Percentiles rank a stretch among this genome's conserved stretches.
phyloP scores from a whole-genome alignment of 2,329 filamentous ascomycete genomes.

The Talaromyces funiculosus region DNA sequence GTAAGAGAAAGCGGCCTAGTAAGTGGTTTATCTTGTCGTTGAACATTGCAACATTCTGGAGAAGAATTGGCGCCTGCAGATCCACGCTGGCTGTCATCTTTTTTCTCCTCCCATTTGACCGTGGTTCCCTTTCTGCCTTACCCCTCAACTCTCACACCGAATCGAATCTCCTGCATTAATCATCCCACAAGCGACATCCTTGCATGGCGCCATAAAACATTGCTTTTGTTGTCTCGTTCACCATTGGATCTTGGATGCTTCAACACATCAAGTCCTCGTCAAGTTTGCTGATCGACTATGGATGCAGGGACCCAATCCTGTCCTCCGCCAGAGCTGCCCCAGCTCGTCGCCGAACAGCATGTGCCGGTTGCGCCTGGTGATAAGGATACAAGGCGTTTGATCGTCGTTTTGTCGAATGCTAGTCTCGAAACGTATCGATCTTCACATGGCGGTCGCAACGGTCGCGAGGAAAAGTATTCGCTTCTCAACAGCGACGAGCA shows the following conservation, averaged over 20 bases:
- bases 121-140: background rate
- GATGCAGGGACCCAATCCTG: constrained; percentile 81
- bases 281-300: constrained; percentile 11
- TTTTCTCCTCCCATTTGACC: constrained; percentile 2
- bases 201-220: constrained; percentile 3
- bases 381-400: constrained; percentile 84
- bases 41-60: background rate
- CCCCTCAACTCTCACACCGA: background rate
- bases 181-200: background rate
- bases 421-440: constrained; percentile 97
- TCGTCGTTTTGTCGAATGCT: constrained; percentile 94
- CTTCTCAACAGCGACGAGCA: constrained; percentile 98
- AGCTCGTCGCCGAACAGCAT: constrained; percentile 89
- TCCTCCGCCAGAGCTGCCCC: constrained; percentile 82
- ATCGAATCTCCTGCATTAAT: background rate
- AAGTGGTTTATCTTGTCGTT: constrained; percentile 19
- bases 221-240: background rate
- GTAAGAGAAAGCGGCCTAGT: constrained; percentile 38
- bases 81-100: constrained; percentile 3
- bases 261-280: constrained; percentile 5
- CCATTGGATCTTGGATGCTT: constrained; percentile 8
- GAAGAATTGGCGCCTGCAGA: background rate
- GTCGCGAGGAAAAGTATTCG: constrained; percentile 89
- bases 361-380: constrained; percentile 76
- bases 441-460: constrained; percentile 62